Evolutionary conservation across 441 rosid genomes (phyloP).

Genomic region (Adansonia rubrostipa): DNA sequence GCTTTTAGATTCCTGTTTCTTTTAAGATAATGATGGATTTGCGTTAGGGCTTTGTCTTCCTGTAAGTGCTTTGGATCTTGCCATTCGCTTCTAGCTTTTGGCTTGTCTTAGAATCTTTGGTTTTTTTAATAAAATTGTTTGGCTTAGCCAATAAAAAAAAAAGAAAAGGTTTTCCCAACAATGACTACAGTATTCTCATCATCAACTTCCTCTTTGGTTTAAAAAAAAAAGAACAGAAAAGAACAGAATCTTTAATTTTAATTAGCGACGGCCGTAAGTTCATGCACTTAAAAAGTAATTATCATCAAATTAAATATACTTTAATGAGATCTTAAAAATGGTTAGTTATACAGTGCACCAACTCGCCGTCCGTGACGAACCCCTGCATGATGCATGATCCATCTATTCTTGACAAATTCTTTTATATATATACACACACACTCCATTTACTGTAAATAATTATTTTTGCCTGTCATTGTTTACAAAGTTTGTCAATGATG

Average conservation of each 20-base stretch:
- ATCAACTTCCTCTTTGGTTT: no score
- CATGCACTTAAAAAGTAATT: neutral
- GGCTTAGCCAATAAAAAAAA: no score
- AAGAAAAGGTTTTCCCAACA: neutral
- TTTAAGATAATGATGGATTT: no score
- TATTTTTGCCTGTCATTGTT: conserved; percentile 2
- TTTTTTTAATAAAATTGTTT: no score
- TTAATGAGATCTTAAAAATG: neutral
- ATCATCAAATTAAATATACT: neutral
- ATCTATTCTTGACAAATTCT: neutral
- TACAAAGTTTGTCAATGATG: neutral
- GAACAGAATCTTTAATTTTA: neutral
- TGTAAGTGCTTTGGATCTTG: no score
- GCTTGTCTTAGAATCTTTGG: no score
- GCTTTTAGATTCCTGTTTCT: no score
- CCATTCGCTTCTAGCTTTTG: no score
- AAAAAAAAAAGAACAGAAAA: neutral
- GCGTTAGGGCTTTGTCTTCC: no score
- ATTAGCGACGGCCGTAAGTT: neutral
- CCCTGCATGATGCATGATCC: neutral
- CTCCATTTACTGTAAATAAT: neutral
- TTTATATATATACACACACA: neutral
- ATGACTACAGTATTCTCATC: conserved; percentile 11
- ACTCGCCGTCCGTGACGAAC: neutral
- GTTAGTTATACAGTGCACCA: neutral